A percentile compares a stretch with the other conserved stretches of the same genome.
phyloP scores from a whole-genome alignment of 345 rosid species.

The Combretum micranthum region DNA sequence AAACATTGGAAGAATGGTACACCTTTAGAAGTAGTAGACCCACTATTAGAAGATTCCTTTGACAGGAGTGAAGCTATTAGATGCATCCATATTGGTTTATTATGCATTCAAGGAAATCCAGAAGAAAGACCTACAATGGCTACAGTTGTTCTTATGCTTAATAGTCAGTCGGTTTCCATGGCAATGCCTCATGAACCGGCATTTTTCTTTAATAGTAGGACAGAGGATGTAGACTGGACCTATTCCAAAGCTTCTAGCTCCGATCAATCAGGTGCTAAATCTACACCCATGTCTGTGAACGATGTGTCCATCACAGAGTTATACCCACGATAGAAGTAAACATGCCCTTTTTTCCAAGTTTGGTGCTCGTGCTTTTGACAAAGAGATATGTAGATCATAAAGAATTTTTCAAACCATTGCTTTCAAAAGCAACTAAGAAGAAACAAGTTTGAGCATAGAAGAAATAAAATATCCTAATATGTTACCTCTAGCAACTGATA shows the following conservation, averaged over 20 bases:
- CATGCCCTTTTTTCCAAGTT: too few relatives aligned
- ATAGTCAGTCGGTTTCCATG: conserved; percentile 13
- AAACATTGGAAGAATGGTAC: conserved; percentile 16
- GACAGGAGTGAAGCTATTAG: conserved; percentile 16
- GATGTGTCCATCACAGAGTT: conserved; percentile 28
- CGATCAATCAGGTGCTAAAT: too few relatives aligned
- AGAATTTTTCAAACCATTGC: too few relatives aligned
- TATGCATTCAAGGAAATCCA: conserved; percentile 27
- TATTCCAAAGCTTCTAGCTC: conserved; percentile 11
- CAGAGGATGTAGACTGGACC: neutral
- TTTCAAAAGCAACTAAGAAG: too few relatives aligned
- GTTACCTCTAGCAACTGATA: too few relatives aligned
- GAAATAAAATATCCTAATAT: too few relatives aligned
- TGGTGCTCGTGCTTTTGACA: too few relatives aligned
- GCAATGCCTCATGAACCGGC: conserved; percentile 17
- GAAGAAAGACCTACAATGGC: conserved; percentile 25
- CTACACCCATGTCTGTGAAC: conserved; percentile 22
- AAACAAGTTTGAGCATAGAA: too few relatives aligned
- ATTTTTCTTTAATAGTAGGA: conserved; percentile 4
- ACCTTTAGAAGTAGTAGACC: conserved; percentile 11
- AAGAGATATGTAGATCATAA: too few relatives aligned
- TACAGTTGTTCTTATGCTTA: conserved; percentile 18
- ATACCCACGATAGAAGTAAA: conserved; percentile 25
- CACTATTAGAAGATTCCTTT: conserved; percentile 8
- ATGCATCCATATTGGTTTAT: conserved; percentile 26